Evolutionary conservation across 345 rosid species (phyloP).

Genomic region (Citrus maxima): DNA sequence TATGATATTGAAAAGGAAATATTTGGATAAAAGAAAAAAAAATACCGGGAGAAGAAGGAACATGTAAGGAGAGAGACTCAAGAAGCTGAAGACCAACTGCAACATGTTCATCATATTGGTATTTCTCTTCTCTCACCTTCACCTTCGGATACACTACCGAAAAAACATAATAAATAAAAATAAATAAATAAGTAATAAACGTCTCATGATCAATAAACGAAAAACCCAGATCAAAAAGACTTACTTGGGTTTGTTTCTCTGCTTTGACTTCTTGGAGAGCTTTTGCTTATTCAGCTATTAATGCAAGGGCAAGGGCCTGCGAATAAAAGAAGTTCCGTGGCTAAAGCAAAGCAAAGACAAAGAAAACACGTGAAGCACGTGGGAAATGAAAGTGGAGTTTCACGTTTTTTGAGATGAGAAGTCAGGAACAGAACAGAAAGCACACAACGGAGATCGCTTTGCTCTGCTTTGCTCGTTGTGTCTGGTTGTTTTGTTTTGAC

Average conservation of each 20-base stretch:
- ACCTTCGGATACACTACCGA: constrained; percentile 62
- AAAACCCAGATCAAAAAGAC: constrained; percentile 1
- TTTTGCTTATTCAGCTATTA: constrained; percentile 6
- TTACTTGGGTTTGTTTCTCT: constrained; percentile 19
- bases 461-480: neutral
- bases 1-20: neutral
- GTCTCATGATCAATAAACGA: constrained; percentile 12
- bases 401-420: neutral
- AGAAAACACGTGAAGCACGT: neutral
- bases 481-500: neutral
- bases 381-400: neutral
- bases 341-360: neutral
- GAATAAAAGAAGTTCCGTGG: neutral
- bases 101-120: constrained; percentile 21
- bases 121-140: constrained; percentile 38
- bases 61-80: constrained; percentile 45
- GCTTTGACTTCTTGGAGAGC: constrained; percentile 9
- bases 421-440: neutral
- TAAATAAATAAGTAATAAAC: neutral
- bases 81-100: constrained; percentile 26
- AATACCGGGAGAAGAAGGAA: constrained; percentile 43
- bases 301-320: neutral
- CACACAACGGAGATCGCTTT: neutral
- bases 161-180: neutral
- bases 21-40: neutral